These are phyloP conservation scores for Diaporthe ampelina DNA, from an alignment of 2,329 filamentous ascomycete genomes.

Conservation along the genomic window DNA sequence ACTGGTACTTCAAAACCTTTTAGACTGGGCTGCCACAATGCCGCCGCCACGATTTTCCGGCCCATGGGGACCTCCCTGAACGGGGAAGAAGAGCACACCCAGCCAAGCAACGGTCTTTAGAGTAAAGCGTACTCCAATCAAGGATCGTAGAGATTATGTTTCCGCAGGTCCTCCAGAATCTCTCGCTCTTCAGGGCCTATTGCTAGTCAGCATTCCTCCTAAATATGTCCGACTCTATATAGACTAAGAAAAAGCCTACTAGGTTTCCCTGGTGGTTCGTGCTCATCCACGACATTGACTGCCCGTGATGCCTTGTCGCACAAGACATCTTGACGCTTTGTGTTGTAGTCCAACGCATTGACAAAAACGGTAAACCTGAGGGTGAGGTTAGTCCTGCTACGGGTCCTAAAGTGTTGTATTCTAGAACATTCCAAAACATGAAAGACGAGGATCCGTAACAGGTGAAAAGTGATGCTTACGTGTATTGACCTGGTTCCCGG, in stretches of 20 bases:
- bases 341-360: neutral
- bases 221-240: neutral
- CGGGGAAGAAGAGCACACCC: neutral
- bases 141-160: neutral
- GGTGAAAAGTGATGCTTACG: no score
- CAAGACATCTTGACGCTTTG: no score
- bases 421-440: no score
- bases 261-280: neutral
- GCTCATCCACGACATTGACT: slow-evolving; percentile 21
- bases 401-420: no score
- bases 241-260: neutral
- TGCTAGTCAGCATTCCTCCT: neutral
- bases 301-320: slow-evolving; percentile 1
- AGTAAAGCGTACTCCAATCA: neutral
- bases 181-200: neutral
- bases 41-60: neutral
- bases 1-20: neutral
- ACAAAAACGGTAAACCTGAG: slow-evolving; percentile 21
- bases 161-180: neutral
- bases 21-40: neutral
- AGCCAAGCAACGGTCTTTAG: no score
- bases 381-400: no score
- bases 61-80: neutral
- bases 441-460: no score
- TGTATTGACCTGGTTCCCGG: neutral